Base-by-base conservation (phyloP, 441 rosid species). In the Gossypium laxum region DNA sequence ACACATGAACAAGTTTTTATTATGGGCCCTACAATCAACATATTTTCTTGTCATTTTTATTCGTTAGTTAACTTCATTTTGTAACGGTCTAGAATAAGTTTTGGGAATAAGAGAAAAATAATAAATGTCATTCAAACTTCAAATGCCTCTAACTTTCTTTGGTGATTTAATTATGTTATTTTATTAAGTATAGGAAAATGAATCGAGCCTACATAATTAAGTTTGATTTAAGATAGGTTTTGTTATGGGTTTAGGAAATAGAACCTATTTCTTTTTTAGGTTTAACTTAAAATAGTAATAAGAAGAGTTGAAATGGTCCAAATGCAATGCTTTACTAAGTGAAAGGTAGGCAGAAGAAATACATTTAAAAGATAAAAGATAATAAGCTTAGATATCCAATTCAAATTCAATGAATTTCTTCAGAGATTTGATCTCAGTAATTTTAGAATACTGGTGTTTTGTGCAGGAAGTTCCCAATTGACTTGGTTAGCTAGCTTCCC, bases 191-290 rank as follows among this genome's bases (percentile, higher is more conserved):
- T 0, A 43, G 38, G 14, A 22, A 56, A 56, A 2, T 0, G 14
- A 22, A 1, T 26, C 1, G 19, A 43, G 18, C 6, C 28, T 26
- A 24, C 0, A 51, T 4, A 50, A 18, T 24, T 5, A 67, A 50
- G 18, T 15, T 8, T 21, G 1, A 11, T 43, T 45, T 45, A 45
- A 7, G 41, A 1, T 32, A 32, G 10, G 41, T 32, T 32, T 32
- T 32, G 41, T 32, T 32, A 32, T 32, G 41, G 41, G 41, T 32
- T 32, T 32, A 32, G 24, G 34, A 21, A 26, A 51, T 24, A 15
- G 60, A 68, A 68, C 48, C 12, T 51, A 32, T 68, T 68, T 61
- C 0, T 30, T 18, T 68, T 51, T 14, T 52, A 28, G 61, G 45
- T 51, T 67, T 28, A 64, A 64, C 18, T 62, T 45, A 64, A 41